Conservation (phyloP, 257 asterid genomes). For the Rubia yunnanensis region DNA sequence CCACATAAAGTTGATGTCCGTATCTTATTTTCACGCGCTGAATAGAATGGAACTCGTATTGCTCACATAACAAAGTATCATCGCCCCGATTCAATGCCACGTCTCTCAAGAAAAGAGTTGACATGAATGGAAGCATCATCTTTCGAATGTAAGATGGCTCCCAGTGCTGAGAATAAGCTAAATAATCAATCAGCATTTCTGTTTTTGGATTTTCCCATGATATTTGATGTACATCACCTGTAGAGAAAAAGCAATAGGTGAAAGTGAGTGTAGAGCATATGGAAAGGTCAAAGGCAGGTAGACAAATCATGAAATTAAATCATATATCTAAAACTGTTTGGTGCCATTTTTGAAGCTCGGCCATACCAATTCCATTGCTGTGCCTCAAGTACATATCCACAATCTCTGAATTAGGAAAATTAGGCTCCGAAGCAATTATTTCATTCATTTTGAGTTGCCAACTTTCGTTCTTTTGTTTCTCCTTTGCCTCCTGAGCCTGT, state of each 20-base stretch:
- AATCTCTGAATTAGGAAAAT: constrained; percentile 65
- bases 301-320: not conserved
- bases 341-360: not conserved
- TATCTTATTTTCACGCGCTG: constrained; percentile 67
- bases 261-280: not conserved
- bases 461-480: constrained; percentile 41
- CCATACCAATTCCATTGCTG: constrained; percentile 45
- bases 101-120: constrained; percentile 61
- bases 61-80: constrained; percentile 44
- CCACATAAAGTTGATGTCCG: constrained; percentile 57
- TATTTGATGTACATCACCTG: constrained; percentile 52
- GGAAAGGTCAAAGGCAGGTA: not conserved
- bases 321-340: not conserved
- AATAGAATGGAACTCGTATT: constrained; percentile 66
- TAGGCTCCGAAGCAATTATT: constrained; percentile 55
- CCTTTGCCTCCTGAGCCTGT: constrained; percentile 65
- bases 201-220: constrained; percentile 56
- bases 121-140: constrained; percentile 67
- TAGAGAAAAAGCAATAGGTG: constrained; percentile 4
- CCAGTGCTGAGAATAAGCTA: constrained; percentile 70
- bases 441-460: constrained; percentile 68
- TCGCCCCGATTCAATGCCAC: constrained; percentile 41
- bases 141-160: constrained; percentile 83
- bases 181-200: constrained; percentile 63
- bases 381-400: constrained; percentile 52